A percentile compares a stretch with the other conserved stretches of the same genome.
These are phyloP conservation scores for Talaromyces wortmannii DNA, from an alignment of 495 filamentous ascomycete species.

Conservation along the genomic window DNA sequence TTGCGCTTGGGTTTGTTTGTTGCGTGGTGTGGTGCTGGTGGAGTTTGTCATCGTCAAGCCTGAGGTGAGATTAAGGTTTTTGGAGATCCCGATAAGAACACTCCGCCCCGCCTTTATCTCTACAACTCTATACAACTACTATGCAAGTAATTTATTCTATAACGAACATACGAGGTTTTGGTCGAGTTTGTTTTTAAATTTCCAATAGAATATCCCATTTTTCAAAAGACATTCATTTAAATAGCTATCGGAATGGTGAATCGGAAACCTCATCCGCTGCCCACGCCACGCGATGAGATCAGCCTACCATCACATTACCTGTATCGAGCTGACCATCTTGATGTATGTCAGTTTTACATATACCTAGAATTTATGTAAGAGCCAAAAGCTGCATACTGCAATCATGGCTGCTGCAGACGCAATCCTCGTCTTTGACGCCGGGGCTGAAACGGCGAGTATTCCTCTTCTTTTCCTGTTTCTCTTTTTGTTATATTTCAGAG, in stretches of 20 bases:
- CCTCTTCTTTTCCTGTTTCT: too few relatives aligned
- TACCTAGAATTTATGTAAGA: background rate
- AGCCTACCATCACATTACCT: background rate
- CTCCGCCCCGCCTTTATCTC: background rate
- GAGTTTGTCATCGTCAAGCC: background rate
- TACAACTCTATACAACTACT: background rate
- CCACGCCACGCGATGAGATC: background rate
- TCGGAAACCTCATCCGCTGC: too few relatives aligned
- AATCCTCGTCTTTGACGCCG: conserved; percentile 24
- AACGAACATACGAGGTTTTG: too few relatives aligned
- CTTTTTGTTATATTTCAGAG: background rate
- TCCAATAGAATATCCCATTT: too few relatives aligned
- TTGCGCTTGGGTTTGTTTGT: background rate
- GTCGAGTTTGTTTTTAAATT: too few relatives aligned
- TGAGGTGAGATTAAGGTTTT: background rate
- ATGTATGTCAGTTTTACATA: too few relatives aligned
- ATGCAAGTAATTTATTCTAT: too few relatives aligned
- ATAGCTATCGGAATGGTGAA: too few relatives aligned
- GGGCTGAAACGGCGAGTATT: conserved; percentile 20
- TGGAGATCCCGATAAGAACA: background rate
- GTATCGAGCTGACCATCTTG: too few relatives aligned
- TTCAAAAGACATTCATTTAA: too few relatives aligned
- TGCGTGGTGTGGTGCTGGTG: background rate
- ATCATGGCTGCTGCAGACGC: conserved; percentile 19
- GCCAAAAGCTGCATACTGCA: conserved; percentile 15